Conservation (phyloP, 225 moss, liverwort and hornwort genomes). For the Sphagnum tenellum region DNA sequence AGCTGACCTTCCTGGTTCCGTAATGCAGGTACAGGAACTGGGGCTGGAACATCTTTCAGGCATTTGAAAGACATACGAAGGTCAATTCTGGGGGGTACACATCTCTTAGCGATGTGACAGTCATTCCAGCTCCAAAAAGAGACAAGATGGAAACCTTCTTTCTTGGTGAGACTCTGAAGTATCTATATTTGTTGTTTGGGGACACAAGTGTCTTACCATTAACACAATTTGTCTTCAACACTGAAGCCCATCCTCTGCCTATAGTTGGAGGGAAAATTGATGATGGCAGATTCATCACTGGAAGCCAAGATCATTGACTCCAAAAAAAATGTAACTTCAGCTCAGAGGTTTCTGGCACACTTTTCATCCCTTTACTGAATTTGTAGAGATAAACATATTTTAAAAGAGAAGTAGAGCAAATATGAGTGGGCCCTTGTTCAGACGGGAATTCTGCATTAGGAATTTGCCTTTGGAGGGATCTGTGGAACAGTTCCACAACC, state of each 20-base stretch:
- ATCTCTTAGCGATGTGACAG: conserved; percentile 74
- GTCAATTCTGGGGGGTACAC: conserved; percentile 81
- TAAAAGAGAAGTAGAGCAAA: too few species aligned
- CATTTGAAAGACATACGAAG: conserved; percentile 80
- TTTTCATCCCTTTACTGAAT: too few species aligned
- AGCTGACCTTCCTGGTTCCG: too few species aligned
- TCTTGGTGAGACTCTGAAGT: conserved; percentile 95
- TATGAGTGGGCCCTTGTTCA: too few species aligned
- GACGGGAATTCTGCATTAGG: too few species aligned
- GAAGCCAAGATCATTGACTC: too few species aligned
- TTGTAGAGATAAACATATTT: too few species aligned
- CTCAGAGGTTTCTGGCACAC: too few species aligned
- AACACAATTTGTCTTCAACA: conserved; percentile 82
- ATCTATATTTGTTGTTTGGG: conserved; percentile 81
- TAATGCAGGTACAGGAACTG: conserved; percentile 78
- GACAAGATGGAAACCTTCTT: conserved; percentile 98
- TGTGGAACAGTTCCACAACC: too few species aligned
- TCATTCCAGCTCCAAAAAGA: conserved; percentile 63
- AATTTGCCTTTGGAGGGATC: too few species aligned
- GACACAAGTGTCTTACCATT: conserved; percentile 56
- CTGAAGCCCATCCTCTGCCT: conserved; percentile 90
- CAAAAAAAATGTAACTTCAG: too few species aligned
- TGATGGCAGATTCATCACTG: too few species aligned
- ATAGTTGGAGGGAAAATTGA: conserved; percentile 15
- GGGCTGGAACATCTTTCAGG: conserved; percentile 91